phyloP scores from a whole-genome alignment of 306 rosid species.

The Vigna reflexopilosa region DNA sequence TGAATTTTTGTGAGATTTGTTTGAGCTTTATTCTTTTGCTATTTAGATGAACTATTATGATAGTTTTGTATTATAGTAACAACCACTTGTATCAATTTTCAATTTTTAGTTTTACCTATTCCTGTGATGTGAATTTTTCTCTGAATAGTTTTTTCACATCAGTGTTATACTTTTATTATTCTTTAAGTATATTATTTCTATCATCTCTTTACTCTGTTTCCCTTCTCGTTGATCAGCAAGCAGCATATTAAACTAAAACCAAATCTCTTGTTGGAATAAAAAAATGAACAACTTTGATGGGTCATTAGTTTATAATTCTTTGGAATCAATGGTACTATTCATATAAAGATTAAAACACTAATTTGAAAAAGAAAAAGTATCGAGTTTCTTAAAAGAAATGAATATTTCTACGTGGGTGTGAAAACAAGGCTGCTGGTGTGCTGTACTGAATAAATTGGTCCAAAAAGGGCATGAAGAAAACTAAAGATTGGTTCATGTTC shows the following conservation, averaged over 20 bases:
- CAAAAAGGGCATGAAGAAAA: neutral
- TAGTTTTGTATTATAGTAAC: too few relatives aligned
- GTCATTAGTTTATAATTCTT: neutral
- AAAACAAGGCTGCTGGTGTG: neutral
- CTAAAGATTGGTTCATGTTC: conserved; percentile 35
- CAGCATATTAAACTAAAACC: neutral
- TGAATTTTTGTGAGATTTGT: too few relatives aligned
- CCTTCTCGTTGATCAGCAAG: too few relatives aligned
- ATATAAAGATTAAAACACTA: neutral
- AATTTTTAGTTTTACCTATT: too few relatives aligned
- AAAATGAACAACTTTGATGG: neutral
- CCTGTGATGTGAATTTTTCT: too few relatives aligned
- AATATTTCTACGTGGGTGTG: conserved; percentile 5
- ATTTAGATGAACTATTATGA: too few relatives aligned
- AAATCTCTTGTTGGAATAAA: neutral
- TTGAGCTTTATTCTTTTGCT: too few relatives aligned
- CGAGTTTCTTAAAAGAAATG: neutral
- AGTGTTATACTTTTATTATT: too few relatives aligned
- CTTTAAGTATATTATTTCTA: too few relatives aligned
- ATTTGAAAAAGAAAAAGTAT: neutral
- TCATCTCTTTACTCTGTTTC: too few relatives aligned
- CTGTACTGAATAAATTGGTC: neutral
- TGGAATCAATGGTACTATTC: neutral
- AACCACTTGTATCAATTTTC: too few relatives aligned
- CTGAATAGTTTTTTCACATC: too few relatives aligned